These are phyloP conservation scores for Malassezia nana DNA, from an alignment of 1,284 basidiomycete genomes.

Conservation along the genomic window DNA sequence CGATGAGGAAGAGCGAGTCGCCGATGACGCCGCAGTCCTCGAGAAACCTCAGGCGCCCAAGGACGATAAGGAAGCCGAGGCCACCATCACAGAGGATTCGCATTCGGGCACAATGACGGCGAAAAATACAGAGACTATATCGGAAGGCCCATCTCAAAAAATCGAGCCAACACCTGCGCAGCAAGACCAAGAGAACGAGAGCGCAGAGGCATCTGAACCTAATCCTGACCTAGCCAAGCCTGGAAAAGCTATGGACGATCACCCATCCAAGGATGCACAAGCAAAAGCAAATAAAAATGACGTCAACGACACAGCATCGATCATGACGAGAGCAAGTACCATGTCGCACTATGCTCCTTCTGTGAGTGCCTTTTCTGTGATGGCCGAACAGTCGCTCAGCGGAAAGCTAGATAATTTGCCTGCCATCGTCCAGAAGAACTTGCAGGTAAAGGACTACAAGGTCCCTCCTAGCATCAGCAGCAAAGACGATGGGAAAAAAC, in stretches of 20 bases:
- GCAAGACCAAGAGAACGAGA: no score
- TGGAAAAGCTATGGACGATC: not conserved
- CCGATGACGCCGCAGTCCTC: no score
- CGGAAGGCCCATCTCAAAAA: no score
- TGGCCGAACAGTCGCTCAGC: not conserved
- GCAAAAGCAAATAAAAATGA: not conserved
- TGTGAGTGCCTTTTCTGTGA: slow-evolving; percentile 3
- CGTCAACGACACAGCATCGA: slow-evolving; percentile 7
- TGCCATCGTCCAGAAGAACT: not conserved
- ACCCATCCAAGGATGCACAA: not conserved
- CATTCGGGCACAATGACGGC: no score
- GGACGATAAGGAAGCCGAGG: no score
- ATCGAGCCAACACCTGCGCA: no score
- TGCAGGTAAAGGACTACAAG: not conserved
- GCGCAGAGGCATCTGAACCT: no score
- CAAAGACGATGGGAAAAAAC: not conserved
- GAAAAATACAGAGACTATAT: no score
- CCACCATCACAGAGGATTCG: no score
- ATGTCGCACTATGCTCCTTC: slow-evolving; percentile 1
- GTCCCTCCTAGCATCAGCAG: not conserved
- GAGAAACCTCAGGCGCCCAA: no score
- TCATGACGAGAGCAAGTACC: slow-evolving; percentile 12
- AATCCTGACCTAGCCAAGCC: not conserved
- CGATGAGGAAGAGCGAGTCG: no score
- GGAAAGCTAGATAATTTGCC: not conserved